Base-by-base conservation (phyloP, 768 basidiomycete species). In the Suillus occidentalis region DNA sequence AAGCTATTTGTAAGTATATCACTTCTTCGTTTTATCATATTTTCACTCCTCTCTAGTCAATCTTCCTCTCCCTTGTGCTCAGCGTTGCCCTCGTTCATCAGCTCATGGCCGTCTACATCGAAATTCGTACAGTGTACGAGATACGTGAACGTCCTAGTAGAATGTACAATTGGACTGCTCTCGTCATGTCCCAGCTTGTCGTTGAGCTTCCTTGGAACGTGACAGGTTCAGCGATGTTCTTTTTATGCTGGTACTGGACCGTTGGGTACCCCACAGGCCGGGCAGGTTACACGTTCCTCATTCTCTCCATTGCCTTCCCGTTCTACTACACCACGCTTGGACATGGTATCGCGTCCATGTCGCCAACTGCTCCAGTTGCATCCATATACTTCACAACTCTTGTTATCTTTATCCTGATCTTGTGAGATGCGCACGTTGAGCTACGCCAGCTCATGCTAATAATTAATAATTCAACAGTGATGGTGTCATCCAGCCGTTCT, bases 241-340 rank as follows among this genome's bases (percentile, higher is more conserved):
- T 85, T 77, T 69, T 88, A 60, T 84, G 82, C 68, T 91, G 88
- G 89, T 90, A 83, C 74, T 89, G 85, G 85, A 87, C 88, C 6
- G 85, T 89, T 61, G 88, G 88, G 0, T 87, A 85, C 70, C 79
- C 80, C 8, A 76, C 76, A 2, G 77, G 78, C 18, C 77, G 88
- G 45, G 87, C 81, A 3, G 89, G 82, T 16, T 89, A 84, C 69
- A 85, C 84, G 2, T 88, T 80, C 70, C 79, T 90, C 4, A 73
- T 85, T 67, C 65, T 87, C 31, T 81, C 78, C 31, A 67, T 90
- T 31, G 67, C 86, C 36, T 88, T 83, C 70, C 85, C 88, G 8
- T 39, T 85, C 0, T 90, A 87, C 68, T 89, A 86, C 68, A 87
- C 87, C 16, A 84, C 85, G 1, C 80, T 89, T 62, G 86, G 80